A percentile compares a stretch with the other conserved stretches of the same genome.
phyloP scores from a whole-genome alignment of 257 asterid species.

The Sherardia arvensis region DNA sequence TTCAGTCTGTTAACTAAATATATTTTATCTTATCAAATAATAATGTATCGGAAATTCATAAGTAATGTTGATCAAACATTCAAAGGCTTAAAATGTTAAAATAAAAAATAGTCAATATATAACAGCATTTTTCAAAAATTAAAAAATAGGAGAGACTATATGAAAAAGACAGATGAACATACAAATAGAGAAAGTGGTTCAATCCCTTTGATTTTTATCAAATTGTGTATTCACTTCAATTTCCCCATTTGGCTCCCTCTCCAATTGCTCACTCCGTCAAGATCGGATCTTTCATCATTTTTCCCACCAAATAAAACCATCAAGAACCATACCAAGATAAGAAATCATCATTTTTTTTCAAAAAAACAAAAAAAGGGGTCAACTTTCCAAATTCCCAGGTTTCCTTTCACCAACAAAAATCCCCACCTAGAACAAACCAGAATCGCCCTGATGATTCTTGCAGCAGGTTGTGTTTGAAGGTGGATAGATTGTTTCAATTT shows the following conservation, averaged over 20 bases:
- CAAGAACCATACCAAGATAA: constrained; percentile 12
- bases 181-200: constrained; percentile 8
- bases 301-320: constrained; percentile 26
- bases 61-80: too few species aligned
- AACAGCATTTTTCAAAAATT: too few species aligned
- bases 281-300: constrained; percentile 69
- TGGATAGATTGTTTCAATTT: neutral
- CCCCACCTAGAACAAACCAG: constrained; percentile 4
- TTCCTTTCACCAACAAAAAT: constrained; percentile 9
- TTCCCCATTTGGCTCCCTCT: constrained; percentile 1
- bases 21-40: too few species aligned
- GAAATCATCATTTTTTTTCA: neutral
- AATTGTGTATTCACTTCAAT: constrained; percentile 9
- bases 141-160: too few species aligned
- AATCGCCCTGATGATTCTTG: constrained; percentile 11
- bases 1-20: too few species aligned
- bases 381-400: constrained; percentile 7
- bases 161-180: too few species aligned
- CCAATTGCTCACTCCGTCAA: constrained; percentile 38
- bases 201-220: constrained; percentile 12
- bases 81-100: too few species aligned
- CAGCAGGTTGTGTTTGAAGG: constrained; percentile 20
- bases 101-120: too few species aligned
- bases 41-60: too few species aligned
- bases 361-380: neutral